Percentiles rank a stretch among this genome's conserved stretches.
Conservation (phyloP, 805 yeast genomes). For the Schwanniomyces sp. region DNA sequence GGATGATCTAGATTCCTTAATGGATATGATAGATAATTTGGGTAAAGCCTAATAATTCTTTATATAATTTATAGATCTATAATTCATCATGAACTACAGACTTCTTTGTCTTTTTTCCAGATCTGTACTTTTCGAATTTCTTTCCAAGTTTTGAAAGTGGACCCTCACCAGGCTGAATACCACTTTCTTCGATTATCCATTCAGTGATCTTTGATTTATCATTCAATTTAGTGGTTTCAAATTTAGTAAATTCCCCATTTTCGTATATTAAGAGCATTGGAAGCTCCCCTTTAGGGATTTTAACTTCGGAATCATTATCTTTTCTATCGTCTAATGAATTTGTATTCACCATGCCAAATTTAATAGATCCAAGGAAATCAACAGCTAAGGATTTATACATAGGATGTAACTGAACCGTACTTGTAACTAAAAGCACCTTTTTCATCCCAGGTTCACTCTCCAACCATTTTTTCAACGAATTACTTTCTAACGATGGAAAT, state of each 20-base stretch:
- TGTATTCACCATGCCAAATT: slow-evolving; percentile 46
- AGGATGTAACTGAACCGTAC: slow-evolving; percentile 50
- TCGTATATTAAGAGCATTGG: slow-evolving; percentile 28
- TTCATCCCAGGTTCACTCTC: slow-evolving; percentile 26
- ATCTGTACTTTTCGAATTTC: slow-evolving; percentile 28
- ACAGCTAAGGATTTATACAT: slow-evolving; percentile 65
- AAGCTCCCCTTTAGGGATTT: slow-evolving; percentile 17
- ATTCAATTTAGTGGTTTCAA: slow-evolving; percentile 22
- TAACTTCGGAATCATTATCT: slow-evolving; percentile 18
- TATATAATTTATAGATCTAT: slow-evolving; percentile 8
- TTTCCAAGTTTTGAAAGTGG: slow-evolving; percentile 34
- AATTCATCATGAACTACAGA: slow-evolving; percentile 26
- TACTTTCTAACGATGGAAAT: slow-evolving; percentile 30
- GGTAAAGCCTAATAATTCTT: slow-evolving; percentile 13
- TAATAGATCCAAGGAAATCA: slow-evolving; percentile 56
- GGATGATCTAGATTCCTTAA: slow-evolving; percentile 30
- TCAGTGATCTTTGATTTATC: slow-evolving; percentile 30
- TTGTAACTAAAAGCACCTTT: slow-evolving; percentile 55
- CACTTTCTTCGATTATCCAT: slow-evolving; percentile 30
- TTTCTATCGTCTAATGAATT: slow-evolving; percentile 14
- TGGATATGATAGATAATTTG: slow-evolving; percentile 37
- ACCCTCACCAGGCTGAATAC: slow-evolving; percentile 35
- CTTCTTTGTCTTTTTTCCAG: slow-evolving; percentile 19
- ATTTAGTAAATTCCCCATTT: slow-evolving; percentile 17
- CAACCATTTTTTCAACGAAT: slow-evolving; percentile 25